Evolutionary conservation across 2,329 filamentous ascomycete species (phyloP), one percentile per base, ranked within the genome.

Genomic region (Trichophyton mentagrophytes): DNA sequence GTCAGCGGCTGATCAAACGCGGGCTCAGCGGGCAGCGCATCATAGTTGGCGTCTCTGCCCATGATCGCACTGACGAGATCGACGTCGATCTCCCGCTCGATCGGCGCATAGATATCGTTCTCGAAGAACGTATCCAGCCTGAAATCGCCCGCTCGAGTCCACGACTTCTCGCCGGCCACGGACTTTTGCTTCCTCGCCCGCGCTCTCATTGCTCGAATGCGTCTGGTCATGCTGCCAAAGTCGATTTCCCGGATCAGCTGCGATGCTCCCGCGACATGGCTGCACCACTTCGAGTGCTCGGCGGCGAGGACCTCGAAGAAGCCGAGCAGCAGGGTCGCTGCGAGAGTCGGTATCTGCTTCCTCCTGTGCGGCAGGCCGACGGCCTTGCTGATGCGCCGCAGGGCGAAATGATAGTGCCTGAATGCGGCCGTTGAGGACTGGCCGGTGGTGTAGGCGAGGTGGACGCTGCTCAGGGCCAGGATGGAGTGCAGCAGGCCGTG

Each of bases 241-340:
- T 93, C 87, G 47, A 95, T 87, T 69, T 97, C 91, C 59, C 83
- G 82, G 27, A 97, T 80, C 33, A 97, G 80, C 64, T 91, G 87
- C 46, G 87, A 85, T 8, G 90, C 89, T 11, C 93, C 93, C 56
- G 89, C 84, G 42, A 97, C 78, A 73, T 97, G 93, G 64, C 88
- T 92, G 68, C 89, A 93, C 93, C 93, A 99, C 71, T 96, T 96
- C 60, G 87, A 85, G 68, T 97, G 92, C 66, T 99, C 92, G 22
- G 90, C 92, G 40, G 87, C 88, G 85, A 92, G 93, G 17, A 96
- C 89, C 71, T 97, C 93, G 68, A 95, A 97, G 71, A 90, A 97
- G 0, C 86, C 89, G 6, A 99, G 80, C 6, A 97, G 77, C 40
- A 96, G 78, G 0, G 89, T 90, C 1, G 91, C 90, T 6, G 91